Conservation (phyloP, 1,139 yeast species). For the Geotrichum citri-aurantii region DNA sequence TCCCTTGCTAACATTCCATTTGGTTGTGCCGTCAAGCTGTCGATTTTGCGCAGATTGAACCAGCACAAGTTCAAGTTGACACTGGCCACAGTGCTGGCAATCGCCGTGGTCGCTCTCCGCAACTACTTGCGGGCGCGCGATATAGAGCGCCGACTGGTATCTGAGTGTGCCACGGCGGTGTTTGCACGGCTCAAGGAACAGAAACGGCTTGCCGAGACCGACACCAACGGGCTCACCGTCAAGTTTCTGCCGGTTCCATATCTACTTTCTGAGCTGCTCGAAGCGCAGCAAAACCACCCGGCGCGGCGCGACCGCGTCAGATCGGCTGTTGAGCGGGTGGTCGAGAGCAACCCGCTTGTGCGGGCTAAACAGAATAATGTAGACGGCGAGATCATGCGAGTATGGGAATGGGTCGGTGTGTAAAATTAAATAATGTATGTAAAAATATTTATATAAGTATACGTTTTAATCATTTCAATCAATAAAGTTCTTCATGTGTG, state of each 20-base stretch:
- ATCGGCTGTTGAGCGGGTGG: slow-evolving; percentile 50
- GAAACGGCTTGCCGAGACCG: slow-evolving; percentile 33
- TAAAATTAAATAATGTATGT: background rate
- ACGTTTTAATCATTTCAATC: too few relatives aligned
- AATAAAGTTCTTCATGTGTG: too few relatives aligned
- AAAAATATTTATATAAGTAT: background rate
- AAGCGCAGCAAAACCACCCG: slow-evolving; percentile 42
- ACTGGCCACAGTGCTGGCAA: background rate
- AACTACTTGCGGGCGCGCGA: background rate
- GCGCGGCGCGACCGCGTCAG: slow-evolving; percentile 51
- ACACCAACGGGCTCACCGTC: slow-evolving; percentile 36
- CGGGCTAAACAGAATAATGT: slow-evolving; percentile 51
- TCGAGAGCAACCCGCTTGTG: slow-evolving; percentile 65
- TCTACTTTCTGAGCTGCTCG: slow-evolving; percentile 52
- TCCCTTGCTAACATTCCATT: slow-evolving; percentile 36
- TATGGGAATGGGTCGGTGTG: slow-evolving; percentile 79
- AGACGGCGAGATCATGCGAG: slow-evolving; percentile 81
- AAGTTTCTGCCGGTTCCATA: slow-evolving; percentile 68
- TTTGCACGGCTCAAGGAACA: slow-evolving; percentile 36
- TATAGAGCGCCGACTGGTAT: slow-evolving; percentile 19
- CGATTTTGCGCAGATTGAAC: slow-evolving; percentile 19
- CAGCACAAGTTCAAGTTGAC: slow-evolving; percentile 15
- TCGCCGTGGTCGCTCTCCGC: background rate
- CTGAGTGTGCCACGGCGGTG: slow-evolving; percentile 32
- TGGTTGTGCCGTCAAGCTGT: slow-evolving; percentile 26